A percentile compares a stretch with the other conserved stretches of the same genome.
These are phyloP conservation scores for Xylaria bambusicola DNA, from an alignment of 495 filamentous ascomycete genomes.

Conservation along the genomic window DNA sequence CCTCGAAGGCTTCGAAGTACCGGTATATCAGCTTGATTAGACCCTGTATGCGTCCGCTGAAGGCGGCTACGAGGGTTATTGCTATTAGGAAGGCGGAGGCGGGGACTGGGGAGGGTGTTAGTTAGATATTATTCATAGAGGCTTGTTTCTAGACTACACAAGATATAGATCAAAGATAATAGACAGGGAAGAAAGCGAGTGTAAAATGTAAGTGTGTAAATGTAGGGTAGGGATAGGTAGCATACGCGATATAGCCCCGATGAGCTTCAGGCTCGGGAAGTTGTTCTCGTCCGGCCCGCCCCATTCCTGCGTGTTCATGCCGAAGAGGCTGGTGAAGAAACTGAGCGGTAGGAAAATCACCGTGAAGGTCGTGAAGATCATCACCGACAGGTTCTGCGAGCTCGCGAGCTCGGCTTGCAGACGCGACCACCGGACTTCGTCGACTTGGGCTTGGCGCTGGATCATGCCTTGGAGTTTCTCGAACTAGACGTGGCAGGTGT, in stretches of 20 bases:
- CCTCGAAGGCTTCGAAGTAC: constrained; percentile 13
- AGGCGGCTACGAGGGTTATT: constrained; percentile 43
- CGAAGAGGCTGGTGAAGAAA: constrained; percentile 69
- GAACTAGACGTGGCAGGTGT: too few species aligned
- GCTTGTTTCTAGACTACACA: too few species aligned
- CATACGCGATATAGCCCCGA: constrained; percentile 43
- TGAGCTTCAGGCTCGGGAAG: constrained; percentile 34
- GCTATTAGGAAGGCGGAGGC: constrained; percentile 40
- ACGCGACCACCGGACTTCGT: constrained; percentile 65
- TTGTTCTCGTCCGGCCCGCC: constrained; percentile 42
- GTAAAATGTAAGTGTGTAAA: not conserved
- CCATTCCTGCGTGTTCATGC: constrained; percentile 68
- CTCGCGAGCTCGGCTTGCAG: constrained; percentile 65
- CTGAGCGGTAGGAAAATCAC: constrained; percentile 67
- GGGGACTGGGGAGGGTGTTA: constrained; percentile 34
- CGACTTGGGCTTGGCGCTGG: constrained; percentile 68
- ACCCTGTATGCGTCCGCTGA: constrained; percentile 32
- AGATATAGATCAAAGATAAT: too few species aligned
- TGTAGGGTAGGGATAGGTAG: not conserved
- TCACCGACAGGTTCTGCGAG: constrained; percentile 62
- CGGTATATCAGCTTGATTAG: constrained; percentile 11
- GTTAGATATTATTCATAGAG: too few species aligned
- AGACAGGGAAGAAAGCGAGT: too few species aligned
- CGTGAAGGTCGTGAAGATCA: constrained; percentile 72
- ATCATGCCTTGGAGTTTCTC: constrained; percentile 69